phyloP scores from a whole-genome alignment of 164 flowering plant genomes.

The Euptelea pleiosperma region DNA sequence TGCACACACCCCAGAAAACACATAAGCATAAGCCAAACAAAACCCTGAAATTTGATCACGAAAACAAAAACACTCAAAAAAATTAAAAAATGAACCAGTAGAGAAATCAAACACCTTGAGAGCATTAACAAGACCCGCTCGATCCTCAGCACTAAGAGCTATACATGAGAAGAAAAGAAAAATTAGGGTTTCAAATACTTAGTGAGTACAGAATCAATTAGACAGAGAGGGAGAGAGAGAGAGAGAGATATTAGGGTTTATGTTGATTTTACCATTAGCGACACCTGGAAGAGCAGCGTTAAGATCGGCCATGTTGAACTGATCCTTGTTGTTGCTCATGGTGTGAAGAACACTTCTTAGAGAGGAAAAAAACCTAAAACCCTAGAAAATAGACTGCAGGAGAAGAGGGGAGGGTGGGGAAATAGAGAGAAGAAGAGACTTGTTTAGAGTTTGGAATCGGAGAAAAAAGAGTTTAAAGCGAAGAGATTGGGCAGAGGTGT shows the following conservation, averaged over 20 bases:
- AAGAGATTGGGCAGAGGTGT: too few relatives aligned
- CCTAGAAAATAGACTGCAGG: too few relatives aligned
- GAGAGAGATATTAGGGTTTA: neutral
- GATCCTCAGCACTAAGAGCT: conserved; percentile 58
- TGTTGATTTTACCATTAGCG: conserved; percentile 16
- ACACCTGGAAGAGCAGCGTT: conserved; percentile 28
- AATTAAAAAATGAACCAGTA: neutral
- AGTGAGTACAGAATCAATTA: neutral
- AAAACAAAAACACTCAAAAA: neutral
- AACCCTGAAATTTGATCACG: neutral
- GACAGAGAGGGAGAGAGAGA: neutral
- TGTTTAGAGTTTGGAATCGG: too few relatives aligned
- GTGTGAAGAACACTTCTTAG: too few relatives aligned
- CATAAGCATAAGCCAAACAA: neutral
- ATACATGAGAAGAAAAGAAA: conserved; percentile 8
- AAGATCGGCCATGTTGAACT: conserved; percentile 53
- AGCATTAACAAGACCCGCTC: conserved; percentile 54
- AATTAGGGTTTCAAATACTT: neutral
- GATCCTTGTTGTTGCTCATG: conserved; percentile 46
- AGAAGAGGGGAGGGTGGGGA: too few relatives aligned
- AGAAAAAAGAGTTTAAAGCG: too few relatives aligned
- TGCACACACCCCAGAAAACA: conserved; percentile 25
- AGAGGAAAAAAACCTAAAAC: too few relatives aligned
- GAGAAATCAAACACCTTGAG: conserved; percentile 44
- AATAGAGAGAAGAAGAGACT: too few relatives aligned